A percentile compares a stretch with the other conserved stretches of the same genome.
Evolutionary conservation across 2,329 filamentous ascomycete genomes (phyloP).

Genomic region (Microdochium nivale): DNA sequence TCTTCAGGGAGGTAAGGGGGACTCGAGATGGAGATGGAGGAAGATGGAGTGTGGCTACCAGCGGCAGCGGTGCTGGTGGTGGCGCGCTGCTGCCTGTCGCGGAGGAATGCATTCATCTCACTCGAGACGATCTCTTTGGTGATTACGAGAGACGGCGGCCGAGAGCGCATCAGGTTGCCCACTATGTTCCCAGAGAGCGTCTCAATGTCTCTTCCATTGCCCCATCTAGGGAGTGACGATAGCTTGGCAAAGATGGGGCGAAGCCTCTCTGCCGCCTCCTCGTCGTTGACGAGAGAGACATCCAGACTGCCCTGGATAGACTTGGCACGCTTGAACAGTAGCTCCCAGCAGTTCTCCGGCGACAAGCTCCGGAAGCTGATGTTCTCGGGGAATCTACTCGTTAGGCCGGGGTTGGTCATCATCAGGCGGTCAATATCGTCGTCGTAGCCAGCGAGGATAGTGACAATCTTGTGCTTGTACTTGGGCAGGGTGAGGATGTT

Average conservation of each 20-base stretch:
- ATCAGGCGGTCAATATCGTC: conserved; percentile 57
- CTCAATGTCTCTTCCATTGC: conserved; percentile 53
- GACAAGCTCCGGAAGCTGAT: conserved; percentile 44
- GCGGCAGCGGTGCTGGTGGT: too few relatives aligned
- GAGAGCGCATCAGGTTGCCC: conserved; percentile 15
- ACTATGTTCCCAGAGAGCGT: conserved; percentile 44
- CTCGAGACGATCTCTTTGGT: conserved; percentile 1
- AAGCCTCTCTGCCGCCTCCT: conserved; percentile 15
- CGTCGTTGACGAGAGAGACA: conserved; percentile 1
- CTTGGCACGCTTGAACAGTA: too few relatives aligned
- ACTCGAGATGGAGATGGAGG: background rate
- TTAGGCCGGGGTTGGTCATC: conserved; percentile 51
- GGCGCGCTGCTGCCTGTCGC: conserved; percentile 1
- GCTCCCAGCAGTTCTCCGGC: conserved; percentile 26
- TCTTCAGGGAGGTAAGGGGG: conserved; percentile 14
- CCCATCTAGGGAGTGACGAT: conserved; percentile 41
- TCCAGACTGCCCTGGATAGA: conserved; percentile 1
- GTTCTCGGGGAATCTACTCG: conserved; percentile 55
- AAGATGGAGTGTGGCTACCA: too few relatives aligned
- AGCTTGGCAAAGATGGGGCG: conserved; percentile 29
- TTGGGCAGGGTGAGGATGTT: conserved; percentile 43
- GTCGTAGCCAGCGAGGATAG: conserved; percentile 63
- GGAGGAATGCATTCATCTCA: conserved; percentile 3
- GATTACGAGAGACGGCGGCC: conserved; percentile 3
- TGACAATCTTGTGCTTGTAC: conserved; percentile 51